Evolutionary conservation across 805 yeast genomes (phyloP), one percentile per base, ranked within the genome.

Genomic region (Suhomyces vadensis): DNA sequence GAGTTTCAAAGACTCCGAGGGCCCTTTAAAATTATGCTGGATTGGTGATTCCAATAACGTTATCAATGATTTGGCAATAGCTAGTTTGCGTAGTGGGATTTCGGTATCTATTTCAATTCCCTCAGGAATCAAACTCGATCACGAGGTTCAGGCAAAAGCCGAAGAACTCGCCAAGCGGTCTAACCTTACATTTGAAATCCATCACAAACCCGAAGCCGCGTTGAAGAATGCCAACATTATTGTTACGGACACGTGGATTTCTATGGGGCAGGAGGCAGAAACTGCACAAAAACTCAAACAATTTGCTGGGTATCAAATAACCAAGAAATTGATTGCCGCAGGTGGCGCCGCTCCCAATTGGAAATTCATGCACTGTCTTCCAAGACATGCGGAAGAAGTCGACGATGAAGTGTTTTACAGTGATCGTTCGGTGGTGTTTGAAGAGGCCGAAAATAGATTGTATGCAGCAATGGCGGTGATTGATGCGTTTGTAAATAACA

Each of bases 331-430:
- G 71, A 78, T 86, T 20, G 43, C 57, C 9, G 58, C 69, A 10
- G 87, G 87, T 5, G 78, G 77, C 35, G 85, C 86, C 35, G 75
- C 75, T 44, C 41, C 71, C 13, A 67, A 78, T 60, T 92, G 92
- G 87, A 88, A 82, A 63, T 94, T 94, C 69, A 91, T 94, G 98
- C 99, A 94, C 65, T 94, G 99, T 67, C 75, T 94, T 54, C 99
- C 99, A 52, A 84, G 99, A 69, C 96, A 94, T 56, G 78, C 81
- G 21, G 97, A 91, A 64, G 99, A 94, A 67, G 99, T 94, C 27
- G 78, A 82, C 29, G 99, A 94, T 64, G 96, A 86, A 36, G 94
- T 94, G 1, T 94, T 94, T 62, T 92, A 92, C 69, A 73, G 90
- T 42, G 81, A 82, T 25, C 35, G 45, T 21, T 88, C 97, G 2